These are phyloP conservation scores for Teunomyces gatunensis DNA, from an alignment of 805 yeast genomes.

Conservation along the genomic window DNA sequence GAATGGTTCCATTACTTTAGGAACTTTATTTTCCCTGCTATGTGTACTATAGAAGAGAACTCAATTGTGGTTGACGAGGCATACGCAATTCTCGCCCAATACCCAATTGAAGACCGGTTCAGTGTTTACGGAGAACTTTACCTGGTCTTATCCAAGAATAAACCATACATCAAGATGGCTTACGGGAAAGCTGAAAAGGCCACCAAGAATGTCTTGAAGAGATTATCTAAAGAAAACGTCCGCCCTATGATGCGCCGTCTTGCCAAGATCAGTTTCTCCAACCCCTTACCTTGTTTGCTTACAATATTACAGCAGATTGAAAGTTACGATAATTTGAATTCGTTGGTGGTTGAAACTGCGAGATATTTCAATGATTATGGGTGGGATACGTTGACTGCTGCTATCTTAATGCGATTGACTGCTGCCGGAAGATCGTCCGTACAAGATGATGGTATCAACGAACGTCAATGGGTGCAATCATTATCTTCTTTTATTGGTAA, in stretches of 20 bases:
- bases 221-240: slow-evolving; percentile 79
- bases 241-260: slow-evolving; percentile 68
- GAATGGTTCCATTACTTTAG: slow-evolving; percentile 62
- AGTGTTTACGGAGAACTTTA: slow-evolving; percentile 79
- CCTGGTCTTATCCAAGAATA: slow-evolving; percentile 53
- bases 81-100: slow-evolving; percentile 50
- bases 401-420: slow-evolving; percentile 67
- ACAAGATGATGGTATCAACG: slow-evolving; percentile 78
- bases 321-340: slow-evolving; percentile 84
- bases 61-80: slow-evolving; percentile 61
- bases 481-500: slow-evolving; percentile 77
- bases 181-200: slow-evolving; percentile 70
- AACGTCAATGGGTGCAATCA: slow-evolving; percentile 83
- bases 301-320: slow-evolving; percentile 80
- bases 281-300: slow-evolving; percentile 75
- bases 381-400: slow-evolving; percentile 82
- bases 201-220: slow-evolving; percentile 72
- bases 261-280: slow-evolving; percentile 67
- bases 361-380: slow-evolving; percentile 70
- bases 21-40: slow-evolving; percentile 62
- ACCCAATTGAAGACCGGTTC: slow-evolving; percentile 62
- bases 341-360: slow-evolving; percentile 75
- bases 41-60: slow-evolving; percentile 52
- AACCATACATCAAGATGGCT: slow-evolving; percentile 54
- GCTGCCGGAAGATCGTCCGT: slow-evolving; percentile 59